Base-by-base conservation (phyloP, 2,329 filamentous ascomycete species). In the Fusarium temperatum region DNA sequence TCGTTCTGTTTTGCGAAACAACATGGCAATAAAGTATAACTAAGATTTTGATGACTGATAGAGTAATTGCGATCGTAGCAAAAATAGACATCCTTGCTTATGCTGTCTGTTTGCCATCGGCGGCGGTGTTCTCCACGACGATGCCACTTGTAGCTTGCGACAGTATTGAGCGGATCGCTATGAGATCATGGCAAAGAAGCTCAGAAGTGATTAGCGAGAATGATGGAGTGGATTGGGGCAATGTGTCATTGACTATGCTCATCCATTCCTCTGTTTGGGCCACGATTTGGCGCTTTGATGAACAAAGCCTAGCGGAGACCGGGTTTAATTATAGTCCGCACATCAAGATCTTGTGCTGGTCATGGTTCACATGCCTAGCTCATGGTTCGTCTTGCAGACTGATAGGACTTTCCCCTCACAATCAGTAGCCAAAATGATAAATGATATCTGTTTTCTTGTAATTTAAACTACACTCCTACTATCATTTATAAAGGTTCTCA, bases 401-500 rank as follows among this genome's bases (percentile, higher is more conserved):
- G n/a, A n/a, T n/a, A n/a, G n/a, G n/a, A n/a, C n/a, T n/a, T n/a
- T n/a, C 5, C 12, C 6, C 10, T 13, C 7, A 8, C 15, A 13
- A 8, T 24, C 4, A 26, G 4, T 20, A 11, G 22, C 6, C 3
- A 36, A 36, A 2, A 12, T 36, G 11, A 24, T 14, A 14, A 50
- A 50, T n/a, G 9, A 8, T 11, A 13, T 20, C 0, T 20, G 6
- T 26, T 26, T 15, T 1, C 1, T 54, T 12, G 3, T 13, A 8
- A 22, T n/a, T 15, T 55, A 55, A 10, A 55, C 51, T 55, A 10
- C 24, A 32, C 45, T 51, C 13, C 38, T 64, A 17, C 14, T 24
- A 51, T 51, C 57, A 36, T 51, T 63, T 20, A 60, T 36, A 9
- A 63, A 65, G 2, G 38, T 63, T 8, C 35, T 38, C 57, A 65